Conservation (phyloP, 371 early-diverging fungal species). For the Mortierella sp. region DNA sequence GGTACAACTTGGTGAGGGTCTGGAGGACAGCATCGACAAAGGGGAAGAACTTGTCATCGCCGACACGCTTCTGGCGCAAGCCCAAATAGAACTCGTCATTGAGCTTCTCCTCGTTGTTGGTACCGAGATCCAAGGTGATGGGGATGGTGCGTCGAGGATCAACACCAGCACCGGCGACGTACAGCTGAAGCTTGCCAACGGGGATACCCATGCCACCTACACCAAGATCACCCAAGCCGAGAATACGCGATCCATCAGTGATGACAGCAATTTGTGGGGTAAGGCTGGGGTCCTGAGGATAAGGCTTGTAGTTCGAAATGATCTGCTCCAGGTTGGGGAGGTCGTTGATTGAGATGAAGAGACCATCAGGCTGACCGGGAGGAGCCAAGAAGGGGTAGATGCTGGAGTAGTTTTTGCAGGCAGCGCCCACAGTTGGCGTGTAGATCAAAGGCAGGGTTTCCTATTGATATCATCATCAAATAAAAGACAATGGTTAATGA, state of each 20-base stretch:
- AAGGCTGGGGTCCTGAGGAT: slow-evolving; percentile 57
- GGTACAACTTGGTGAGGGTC: slow-evolving; percentile 74
- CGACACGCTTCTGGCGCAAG: slow-evolving; percentile 76
- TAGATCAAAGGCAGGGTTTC: slow-evolving; percentile 87
- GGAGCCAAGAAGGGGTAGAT: slow-evolving; percentile 86
- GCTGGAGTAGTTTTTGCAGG: slow-evolving; percentile 88
- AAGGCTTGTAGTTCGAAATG: slow-evolving; percentile 74
- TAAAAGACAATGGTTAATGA: neutral
- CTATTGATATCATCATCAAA: slow-evolving; percentile 38
- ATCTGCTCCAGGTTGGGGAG: slow-evolving; percentile 74
- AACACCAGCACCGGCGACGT: slow-evolving; percentile 91
- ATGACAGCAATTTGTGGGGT: slow-evolving; percentile 86
- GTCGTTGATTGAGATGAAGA: slow-evolving; percentile 84
- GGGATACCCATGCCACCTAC: slow-evolving; percentile 94
- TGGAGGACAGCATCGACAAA: slow-evolving; percentile 85
- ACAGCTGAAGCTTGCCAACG: slow-evolving; percentile 91
- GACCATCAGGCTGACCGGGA: slow-evolving; percentile 84
- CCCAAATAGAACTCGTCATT: slow-evolving; percentile 92
- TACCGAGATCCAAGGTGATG: slow-evolving; percentile 90
- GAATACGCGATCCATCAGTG: slow-evolving; percentile 92
- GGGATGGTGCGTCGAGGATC: slow-evolving; percentile 89
- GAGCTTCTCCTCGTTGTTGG: slow-evolving; percentile 80
- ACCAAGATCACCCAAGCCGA: slow-evolving; percentile 93
- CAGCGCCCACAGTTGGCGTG: slow-evolving; percentile 93
- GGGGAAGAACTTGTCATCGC: slow-evolving; percentile 77